A percentile compares a stretch with the other conserved stretches of the same genome.
phyloP scores from a whole-genome alignment of 2,329 filamentous ascomycete genomes.

The Calonectria fujianensis region DNA sequence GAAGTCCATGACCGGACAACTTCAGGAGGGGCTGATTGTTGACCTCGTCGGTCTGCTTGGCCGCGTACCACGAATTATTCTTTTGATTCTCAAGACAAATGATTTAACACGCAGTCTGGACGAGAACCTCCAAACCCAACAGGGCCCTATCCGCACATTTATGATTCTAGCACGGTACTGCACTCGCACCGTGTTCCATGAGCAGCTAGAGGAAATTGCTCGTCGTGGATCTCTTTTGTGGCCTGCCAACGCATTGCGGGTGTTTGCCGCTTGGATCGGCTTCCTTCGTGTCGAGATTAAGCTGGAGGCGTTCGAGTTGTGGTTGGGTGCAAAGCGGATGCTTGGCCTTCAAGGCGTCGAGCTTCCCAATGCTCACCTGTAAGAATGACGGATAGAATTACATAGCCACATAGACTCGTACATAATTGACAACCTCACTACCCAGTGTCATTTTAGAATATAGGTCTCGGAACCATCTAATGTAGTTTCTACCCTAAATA shows the following conservation, averaged over 20 bases:
- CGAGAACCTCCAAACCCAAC: constrained; percentile 87
- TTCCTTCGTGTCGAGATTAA: constrained; percentile 78
- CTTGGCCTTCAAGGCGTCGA: constrained; percentile 58
- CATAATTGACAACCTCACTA: constrained; percentile 38
- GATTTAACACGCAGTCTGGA: constrained; percentile 95
- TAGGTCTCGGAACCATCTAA: no score
- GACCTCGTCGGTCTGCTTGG: constrained; percentile 92
- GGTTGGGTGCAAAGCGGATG: constrained; percentile 73
- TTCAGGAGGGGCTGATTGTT: constrained; percentile 91
- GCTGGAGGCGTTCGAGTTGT: constrained; percentile 78
- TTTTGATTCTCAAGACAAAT: constrained; percentile 98
- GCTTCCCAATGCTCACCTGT: constrained; percentile 53
- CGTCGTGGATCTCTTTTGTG: constrained; percentile 73
- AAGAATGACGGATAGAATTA: constrained; percentile 40
- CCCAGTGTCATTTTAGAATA: neutral
- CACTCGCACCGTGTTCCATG: constrained; percentile 78
- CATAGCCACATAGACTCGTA: constrained; percentile 51
- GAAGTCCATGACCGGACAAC: constrained; percentile 86
- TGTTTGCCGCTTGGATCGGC: constrained; percentile 74
- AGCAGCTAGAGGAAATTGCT: constrained; percentile 76
- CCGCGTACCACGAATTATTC: constrained; percentile 91
- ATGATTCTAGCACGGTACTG: constrained; percentile 82
- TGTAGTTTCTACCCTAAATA: neutral
- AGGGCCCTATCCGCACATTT: constrained; percentile 79
- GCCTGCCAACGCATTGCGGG: constrained; percentile 73